Base-by-base conservation (phyloP, 352 stramenopile genomes). In the Phytopythium helicoides region DNA sequence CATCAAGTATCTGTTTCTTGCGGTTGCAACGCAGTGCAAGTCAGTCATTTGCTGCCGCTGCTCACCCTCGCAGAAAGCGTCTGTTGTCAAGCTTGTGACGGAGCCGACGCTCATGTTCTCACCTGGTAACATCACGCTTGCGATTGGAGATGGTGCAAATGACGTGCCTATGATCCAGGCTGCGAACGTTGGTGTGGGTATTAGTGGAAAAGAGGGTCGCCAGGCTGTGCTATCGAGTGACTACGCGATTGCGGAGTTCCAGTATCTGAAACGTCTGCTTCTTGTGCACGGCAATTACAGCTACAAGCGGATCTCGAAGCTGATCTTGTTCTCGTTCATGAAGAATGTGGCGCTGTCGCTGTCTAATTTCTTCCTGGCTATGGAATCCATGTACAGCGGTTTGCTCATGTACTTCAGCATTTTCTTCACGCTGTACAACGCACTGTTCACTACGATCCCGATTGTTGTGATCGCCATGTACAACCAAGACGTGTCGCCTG, bases 401-500 rank as follows among this genome's bases (percentile, higher is more conserved):
- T 59, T 95, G 51, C 69, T 95, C 23, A 92, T 92, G 81, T 95
- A 95, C 54, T 92, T 89, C 60, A 76, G 84, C 60, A 91, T 95
- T 47, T 92, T 85, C 62, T 95, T 95, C 53, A 95, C 86, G 54
- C 68, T 95, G 3, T 95, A 95, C 70, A 95, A 95, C 49, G 86
- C 86, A 37, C 67, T 95, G 12, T 95, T 95, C 56, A 93, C 86
- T 51, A 95, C 86, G 6, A 92, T 95, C 50, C 86, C 86, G 14
- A 95, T 95, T 52, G 86, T 95, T 21, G 56, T 95, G 35, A 92
- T 95, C 52, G 86, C 86, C 31, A 95, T 95, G 83, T 95, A 94
- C 70, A 95, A 95, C 51, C 86, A 95, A 57, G 86, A 95, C 26
- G 84, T 94, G 23, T 92, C 78, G n/a, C 84, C 86, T 33, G 80